phyloP scores from a whole-genome alignment of 768 basidiomycete species.

The Lanmaoa pseudosensibilis region DNA sequence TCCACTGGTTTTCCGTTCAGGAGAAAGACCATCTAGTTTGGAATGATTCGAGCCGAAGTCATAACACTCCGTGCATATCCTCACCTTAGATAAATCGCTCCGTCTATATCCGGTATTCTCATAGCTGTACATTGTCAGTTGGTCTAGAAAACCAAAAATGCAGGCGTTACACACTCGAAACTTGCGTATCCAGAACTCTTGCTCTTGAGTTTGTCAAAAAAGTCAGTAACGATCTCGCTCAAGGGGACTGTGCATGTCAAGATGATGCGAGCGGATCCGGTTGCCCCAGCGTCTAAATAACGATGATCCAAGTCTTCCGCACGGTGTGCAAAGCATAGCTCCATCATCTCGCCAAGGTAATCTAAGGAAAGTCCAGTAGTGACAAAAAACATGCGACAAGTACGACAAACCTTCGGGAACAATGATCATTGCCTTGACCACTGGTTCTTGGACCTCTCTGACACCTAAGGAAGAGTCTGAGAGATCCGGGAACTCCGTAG shows the following conservation, averaged over 20 bases:
- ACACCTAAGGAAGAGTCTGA: conserved; percentile 60
- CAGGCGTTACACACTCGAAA: conserved; percentile 66
- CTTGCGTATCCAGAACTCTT: conserved; percentile 89
- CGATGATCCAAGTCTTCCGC: conserved; percentile 81
- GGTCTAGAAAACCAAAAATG: background rate
- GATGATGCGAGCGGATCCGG: conserved; percentile 59
- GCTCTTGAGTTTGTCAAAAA: conserved; percentile 93
- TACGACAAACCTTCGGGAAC: conserved; percentile 75
- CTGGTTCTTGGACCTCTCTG: conserved; percentile 83
- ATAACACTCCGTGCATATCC: background rate
- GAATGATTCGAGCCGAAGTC: background rate
- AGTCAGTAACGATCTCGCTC: conserved; percentile 91
- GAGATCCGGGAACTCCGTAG: conserved; percentile 91
- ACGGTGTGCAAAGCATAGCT: conserved; percentile 83
- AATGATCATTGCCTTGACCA: conserved; percentile 92
- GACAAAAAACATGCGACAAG: background rate
- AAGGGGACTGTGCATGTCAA: conserved; percentile 84
- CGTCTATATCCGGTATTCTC: conserved; percentile 88
- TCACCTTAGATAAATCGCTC: conserved; percentile 82
- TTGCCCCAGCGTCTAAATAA: conserved; percentile 66
- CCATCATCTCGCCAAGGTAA: conserved; percentile 96
- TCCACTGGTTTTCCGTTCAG: conserved; percentile 90
- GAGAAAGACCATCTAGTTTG: conserved; percentile 78
- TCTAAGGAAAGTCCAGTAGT: conserved; percentile 43
- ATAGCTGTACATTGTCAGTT: conserved; percentile 57